Percentiles rank a stretch among this genome's conserved stretches.
These are phyloP conservation scores for Aspergillus flavus DNA, from an alignment of 2,329 filamentous ascomycete species.

Conservation along the genomic window DNA sequence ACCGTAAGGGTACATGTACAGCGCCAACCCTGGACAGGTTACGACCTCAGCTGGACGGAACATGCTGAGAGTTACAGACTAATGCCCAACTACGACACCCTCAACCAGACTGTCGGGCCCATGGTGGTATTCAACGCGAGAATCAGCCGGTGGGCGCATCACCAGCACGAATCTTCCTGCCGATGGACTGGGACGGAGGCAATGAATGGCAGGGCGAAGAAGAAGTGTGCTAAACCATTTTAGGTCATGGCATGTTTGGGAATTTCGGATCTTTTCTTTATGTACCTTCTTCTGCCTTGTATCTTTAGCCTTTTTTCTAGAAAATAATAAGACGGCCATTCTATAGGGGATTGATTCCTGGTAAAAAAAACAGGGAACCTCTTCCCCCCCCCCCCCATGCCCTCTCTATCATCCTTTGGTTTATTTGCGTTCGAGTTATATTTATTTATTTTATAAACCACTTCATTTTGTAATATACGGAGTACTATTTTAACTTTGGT, in stretches of 20 bases:
- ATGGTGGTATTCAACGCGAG: slow-evolving; percentile 21
- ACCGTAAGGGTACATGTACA: background rate
- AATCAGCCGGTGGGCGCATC: slow-evolving; percentile 15
- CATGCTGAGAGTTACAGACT: slow-evolving; percentile 21
- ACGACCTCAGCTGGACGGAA: slow-evolving; percentile 19
- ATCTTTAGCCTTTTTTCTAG: background rate
- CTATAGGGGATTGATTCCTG: background rate
- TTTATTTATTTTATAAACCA: background rate
- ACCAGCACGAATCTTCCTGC: background rate
- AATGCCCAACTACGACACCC: slow-evolving; percentile 30
- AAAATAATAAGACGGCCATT: background rate
- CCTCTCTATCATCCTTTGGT: background rate
- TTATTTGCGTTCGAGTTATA: background rate
- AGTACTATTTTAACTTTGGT: background rate
- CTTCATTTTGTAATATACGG: too few species aligned
- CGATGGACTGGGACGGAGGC: background rate
- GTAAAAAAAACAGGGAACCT: too few species aligned
- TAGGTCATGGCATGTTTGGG: background rate
- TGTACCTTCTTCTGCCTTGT: background rate
- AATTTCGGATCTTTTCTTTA: background rate
- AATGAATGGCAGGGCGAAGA: background rate
- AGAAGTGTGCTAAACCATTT: background rate
- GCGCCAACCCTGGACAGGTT: slow-evolving; percentile 6
- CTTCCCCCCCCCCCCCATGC: too few species aligned
- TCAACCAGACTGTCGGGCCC: slow-evolving; percentile 31